Evolutionary conservation across 2,329 filamentous ascomycete genomes (phyloP).

Genomic region (Xylaria arbuscula): DNA sequence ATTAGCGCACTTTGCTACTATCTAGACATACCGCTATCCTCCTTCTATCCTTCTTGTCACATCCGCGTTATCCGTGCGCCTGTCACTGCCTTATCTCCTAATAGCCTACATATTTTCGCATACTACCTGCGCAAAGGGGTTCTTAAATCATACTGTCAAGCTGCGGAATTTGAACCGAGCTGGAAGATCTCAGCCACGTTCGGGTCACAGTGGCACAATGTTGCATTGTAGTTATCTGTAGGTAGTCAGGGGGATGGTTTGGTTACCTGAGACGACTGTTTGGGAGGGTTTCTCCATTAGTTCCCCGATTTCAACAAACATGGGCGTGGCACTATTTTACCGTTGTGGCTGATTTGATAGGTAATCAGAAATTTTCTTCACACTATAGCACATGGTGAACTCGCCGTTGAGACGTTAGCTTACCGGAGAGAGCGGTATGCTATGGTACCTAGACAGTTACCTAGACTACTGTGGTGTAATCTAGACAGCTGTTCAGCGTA

Average conservation of each 20-base stretch:
- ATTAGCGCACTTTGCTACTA: slow-evolving; percentile 3
- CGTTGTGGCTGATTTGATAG: slow-evolving; percentile 25
- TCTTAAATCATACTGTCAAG: too few relatives aligned
- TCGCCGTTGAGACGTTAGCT: slow-evolving; percentile 24
- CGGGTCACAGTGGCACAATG: slow-evolving; percentile 19
- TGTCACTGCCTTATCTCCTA: slow-evolving; percentile 15
- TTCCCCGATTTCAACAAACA: background rate
- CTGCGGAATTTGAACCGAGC: slow-evolving; percentile 8
- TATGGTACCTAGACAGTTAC: background rate
- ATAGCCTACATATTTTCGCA: background rate
- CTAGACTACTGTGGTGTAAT: slow-evolving; percentile 5
- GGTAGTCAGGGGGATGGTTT: slow-evolving; percentile 9
- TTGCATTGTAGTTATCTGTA: background rate
- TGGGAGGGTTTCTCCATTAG: background rate
- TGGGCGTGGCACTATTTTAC: background rate
- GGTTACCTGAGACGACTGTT: slow-evolving; percentile 18
- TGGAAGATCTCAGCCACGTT: slow-evolving; percentile 30
- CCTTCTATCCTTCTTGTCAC: background rate
- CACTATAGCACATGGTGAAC: background rate
- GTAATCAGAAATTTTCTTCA: background rate
- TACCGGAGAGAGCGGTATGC: slow-evolving; percentile 18
- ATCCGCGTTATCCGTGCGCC: slow-evolving; percentile 8
- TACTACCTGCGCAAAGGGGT: slow-evolving; percentile 1
- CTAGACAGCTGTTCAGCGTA: background rate
- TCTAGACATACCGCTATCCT: background rate